Conservation (phyloP, 208 protist species). For the Trypanosoma scelopori region DNA sequence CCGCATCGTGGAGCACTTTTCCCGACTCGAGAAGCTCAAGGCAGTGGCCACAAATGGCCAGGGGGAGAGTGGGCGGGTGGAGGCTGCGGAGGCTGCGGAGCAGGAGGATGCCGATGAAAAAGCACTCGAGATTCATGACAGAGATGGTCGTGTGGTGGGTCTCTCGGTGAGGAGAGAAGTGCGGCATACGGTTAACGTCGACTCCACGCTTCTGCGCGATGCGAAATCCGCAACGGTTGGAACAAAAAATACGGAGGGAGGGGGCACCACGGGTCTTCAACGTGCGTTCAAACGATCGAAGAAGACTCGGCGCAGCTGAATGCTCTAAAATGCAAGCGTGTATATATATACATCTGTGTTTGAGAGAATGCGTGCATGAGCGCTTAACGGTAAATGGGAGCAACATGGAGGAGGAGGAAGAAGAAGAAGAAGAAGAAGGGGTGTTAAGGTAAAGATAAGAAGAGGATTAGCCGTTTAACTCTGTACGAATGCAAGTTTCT, state of each 20-base stretch:
- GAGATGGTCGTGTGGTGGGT: slow-evolving; percentile 65
- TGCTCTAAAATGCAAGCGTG: slow-evolving; percentile 4
- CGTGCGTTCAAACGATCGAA: slow-evolving; percentile 76
- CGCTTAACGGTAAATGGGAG: not conserved
- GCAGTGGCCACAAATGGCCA: slow-evolving; percentile 6
- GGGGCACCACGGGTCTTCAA: slow-evolving; percentile 51
- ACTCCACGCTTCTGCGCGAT: slow-evolving; percentile 76
- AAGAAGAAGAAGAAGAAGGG: slow-evolving; percentile 2
- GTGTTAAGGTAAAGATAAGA: not conserved
- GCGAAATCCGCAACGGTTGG: slow-evolving; percentile 49
- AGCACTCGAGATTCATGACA: slow-evolving; percentile 62
- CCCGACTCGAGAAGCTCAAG: slow-evolving; percentile 47
- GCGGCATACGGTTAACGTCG: slow-evolving; percentile 43
- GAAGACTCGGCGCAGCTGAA: slow-evolving; percentile 39
- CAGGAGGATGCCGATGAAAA: slow-evolving; percentile 44
- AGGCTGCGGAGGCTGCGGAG: too few relatives aligned
- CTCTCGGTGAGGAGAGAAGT: slow-evolving; percentile 69
- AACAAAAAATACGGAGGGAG: slow-evolving; percentile 19
- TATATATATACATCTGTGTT: slow-evolving; percentile 18
- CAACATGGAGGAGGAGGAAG: not conserved
- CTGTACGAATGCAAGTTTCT: not conserved
- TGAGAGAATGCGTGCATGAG: not conserved
- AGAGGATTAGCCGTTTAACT: slow-evolving; percentile 1
- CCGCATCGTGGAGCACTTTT: slow-evolving; percentile 78
- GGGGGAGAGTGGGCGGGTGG: not conserved